Evolutionary conservation across 2,329 filamentous ascomycete species (phyloP), one percentile per base, ranked within the genome.

Genomic region (Trichoderma koningii): DNA sequence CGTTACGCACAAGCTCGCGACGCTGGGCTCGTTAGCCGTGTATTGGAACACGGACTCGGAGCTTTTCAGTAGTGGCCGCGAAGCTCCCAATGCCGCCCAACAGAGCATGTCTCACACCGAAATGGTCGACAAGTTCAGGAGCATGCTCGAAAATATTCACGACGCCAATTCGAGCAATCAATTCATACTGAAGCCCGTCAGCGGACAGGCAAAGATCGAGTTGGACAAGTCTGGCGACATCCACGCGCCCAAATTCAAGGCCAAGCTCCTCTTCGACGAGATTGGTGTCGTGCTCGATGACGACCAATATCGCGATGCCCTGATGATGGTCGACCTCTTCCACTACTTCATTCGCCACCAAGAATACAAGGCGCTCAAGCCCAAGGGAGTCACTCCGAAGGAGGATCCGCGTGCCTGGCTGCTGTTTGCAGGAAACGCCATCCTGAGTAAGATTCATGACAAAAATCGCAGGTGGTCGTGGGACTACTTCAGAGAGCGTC

Each of bases 251-350:
- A 95, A 94, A 73, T 89, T 95, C 80, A 98, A 97, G 77, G 92
- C 93, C 30, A 91, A 90, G 45, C 79, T 99, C 19, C 80, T 98
- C 1, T 99, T 99, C 71, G 94, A 99, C 73, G 96, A 99, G 74
- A 93, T 99, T 66, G 95, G 96, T 57, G 89, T 99, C 68, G 91
- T 98, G n/a, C 84, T 99, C 38, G 96, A 99, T 70, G 94, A 99
- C 69, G 87, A 97, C 69, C 95, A 99, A 75, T 99, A 99, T 74
- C 90, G 96, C 34, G 95, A 99, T 78, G 92, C 90, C 5, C 80
- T 99, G 66, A 99, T 99, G 95, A 91, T 99, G 81, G 91, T 98
- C 2, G 95, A 99, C 74, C 82, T 98, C 3, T 99, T 99, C 81
- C 95, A 99, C 76, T 98, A 97, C 78, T 99, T 98, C 76, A 91